Evolutionary conservation across 192 early-diverging fungal species (phyloP).

Genomic region (Bifiguratus adelaidae): DNA sequence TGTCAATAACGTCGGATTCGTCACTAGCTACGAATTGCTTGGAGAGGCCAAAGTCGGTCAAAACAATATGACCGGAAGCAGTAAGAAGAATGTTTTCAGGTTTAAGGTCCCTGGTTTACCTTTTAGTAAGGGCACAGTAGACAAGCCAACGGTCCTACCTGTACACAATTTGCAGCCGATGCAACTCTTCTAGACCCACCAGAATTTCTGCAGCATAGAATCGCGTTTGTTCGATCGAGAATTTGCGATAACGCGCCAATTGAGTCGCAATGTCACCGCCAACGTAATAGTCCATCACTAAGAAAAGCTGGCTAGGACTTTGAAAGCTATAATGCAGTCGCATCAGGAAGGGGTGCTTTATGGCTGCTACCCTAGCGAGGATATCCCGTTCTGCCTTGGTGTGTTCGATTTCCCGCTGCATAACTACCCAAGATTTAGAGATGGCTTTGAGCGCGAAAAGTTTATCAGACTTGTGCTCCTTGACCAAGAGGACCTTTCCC

Average conservation of each 20-base stretch:
- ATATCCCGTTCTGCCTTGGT: constrained; percentile 82
- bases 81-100: constrained; percentile 69
- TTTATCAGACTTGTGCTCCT: constrained; percentile 24
- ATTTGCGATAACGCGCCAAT: constrained; percentile 39
- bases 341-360: constrained; percentile 87
- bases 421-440: constrained; percentile 51
- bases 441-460: constrained; percentile 44
- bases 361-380: constrained; percentile 48
- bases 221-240: constrained; percentile 58
- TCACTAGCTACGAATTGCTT: constrained; percentile 49
- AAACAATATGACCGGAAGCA: constrained; percentile 69
- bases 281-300: constrained; percentile 82
- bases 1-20: constrained; percentile 3
- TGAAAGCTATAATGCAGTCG: constrained; percentile 87
- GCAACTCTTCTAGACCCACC: constrained; percentile 80
- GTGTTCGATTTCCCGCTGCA: constrained; percentile 66
- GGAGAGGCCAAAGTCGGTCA: constrained; percentile 92
- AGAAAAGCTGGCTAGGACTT: constrained; percentile 69
- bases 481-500: constrained; percentile 44
- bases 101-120: constrained; percentile 52
- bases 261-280: constrained; percentile 93
- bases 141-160: no score
- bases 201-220: constrained; percentile 89
- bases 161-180: constrained; percentile 82
- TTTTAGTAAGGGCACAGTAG: constrained; percentile 1